Evolutionary conservation across 2,329 filamentous ascomycete species (phyloP), one percentile per base, ranked within the genome.

Genomic region (Colletotrichum lupini): DNA sequence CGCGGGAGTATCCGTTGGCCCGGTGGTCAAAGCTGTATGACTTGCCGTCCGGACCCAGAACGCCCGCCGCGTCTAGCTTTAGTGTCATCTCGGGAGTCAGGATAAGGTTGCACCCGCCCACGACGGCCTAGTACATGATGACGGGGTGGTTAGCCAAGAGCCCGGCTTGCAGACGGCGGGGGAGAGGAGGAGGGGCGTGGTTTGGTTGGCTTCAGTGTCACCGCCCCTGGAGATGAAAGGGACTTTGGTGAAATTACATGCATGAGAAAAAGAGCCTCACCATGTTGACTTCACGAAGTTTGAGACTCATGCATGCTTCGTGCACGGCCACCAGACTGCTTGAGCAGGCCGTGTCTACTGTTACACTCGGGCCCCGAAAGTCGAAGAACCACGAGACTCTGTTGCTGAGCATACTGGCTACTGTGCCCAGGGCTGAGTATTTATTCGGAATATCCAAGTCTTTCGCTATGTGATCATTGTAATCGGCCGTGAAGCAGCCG

Each of bases 331-430:
- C 79, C 8, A 84, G 67, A 53, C 78, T 80, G 4, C 79, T 79
- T 0, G 81, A 83, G 65, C 83, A 85, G 2, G 82, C 83, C 6
- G 83, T 84, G 59, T 85, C 82, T n/a, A 84, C 76, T 4, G 80
- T 82, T 46, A 81, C 75, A 35, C 78, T 80, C 0, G 81, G 79
- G 0, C 81, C 81, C 2, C 75, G 74, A 42, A 81, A 76, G 46
- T 84, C 78, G 67, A 83, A 83, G 57, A 78, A 81, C 76, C 82
- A 84, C n/a, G 80, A 81, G 11, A 82, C 74, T 9, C 83, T 76
- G 64, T 84, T 83, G 4, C 81, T 78, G 6, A 83, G 68, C 37
- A 83, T 81, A 53, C 76, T 77, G 1, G 75, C 72, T 5, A 75
- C 77, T 2, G 75, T 79, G 0, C 82, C 82, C 2, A 80, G 80